These are phyloP conservation scores for Venturia nashicola DNA, from an alignment of 2,329 filamentous ascomycete genomes.

Conservation along the genomic window DNA sequence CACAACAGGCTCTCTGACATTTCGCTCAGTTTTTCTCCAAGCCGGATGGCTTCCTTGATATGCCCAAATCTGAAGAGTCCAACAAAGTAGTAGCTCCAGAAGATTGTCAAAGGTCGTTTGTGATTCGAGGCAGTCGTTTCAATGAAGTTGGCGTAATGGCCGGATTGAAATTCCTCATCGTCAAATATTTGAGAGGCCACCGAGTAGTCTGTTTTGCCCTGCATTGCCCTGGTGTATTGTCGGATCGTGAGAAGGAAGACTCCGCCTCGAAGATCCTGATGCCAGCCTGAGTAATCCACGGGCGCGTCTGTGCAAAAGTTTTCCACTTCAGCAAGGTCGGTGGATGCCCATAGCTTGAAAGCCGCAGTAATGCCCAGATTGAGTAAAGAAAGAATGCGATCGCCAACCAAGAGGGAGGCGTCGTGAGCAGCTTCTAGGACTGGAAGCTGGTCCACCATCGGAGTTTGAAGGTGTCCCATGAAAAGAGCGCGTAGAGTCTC, in stretches of 20 bases:
- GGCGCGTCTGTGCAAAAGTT: conserved; percentile 59
- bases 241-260: conserved; percentile 53
- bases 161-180: conserved; percentile 53
- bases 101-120: conserved; percentile 53
- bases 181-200: conserved; percentile 47
- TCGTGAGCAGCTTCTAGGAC: conserved; percentile 56
- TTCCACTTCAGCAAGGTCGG: conserved; percentile 58
- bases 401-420: conserved; percentile 52
- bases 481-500: conserved; percentile 59
- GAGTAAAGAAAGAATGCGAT: conserved; percentile 59
- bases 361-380: conserved; percentile 56
- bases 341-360: conserved; percentile 56
- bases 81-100: conserved; percentile 43
- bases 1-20: conserved; percentile 32
- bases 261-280: conserved; percentile 58
- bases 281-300: conserved; percentile 62
- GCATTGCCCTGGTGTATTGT: conserved; percentile 56
- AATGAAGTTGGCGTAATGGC: conserved; percentile 41
- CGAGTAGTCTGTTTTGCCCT: conserved; percentile 54
- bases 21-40: conserved; percentile 29
- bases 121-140: conserved; percentile 41
- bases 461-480: conserved; percentile 55
- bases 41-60: conserved; percentile 26
- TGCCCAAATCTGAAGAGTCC: conserved; percentile 32
- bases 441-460: conserved; percentile 44